A percentile compares a stretch with the other conserved stretches of the same genome.
These are phyloP conservation scores for Phaeomoniella chlamydospora DNA, from an alignment of 2,329 filamentous ascomycete genomes.

Conservation along the genomic window DNA sequence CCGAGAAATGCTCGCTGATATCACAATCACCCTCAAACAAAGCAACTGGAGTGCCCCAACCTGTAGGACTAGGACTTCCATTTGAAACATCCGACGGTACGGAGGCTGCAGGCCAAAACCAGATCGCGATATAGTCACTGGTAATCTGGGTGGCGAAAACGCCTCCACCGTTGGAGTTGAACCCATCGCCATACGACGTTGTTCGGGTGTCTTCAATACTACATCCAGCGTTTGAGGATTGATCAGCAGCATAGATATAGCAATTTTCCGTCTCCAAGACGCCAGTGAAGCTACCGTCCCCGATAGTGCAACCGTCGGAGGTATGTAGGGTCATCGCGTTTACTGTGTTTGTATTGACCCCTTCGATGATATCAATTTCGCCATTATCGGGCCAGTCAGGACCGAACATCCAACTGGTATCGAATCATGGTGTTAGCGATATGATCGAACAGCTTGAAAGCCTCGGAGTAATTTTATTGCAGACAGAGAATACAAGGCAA, in stretches of 20 bases:
- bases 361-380: conserved; percentile 72
- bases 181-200: conserved; percentile 49
- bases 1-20: conserved; percentile 53
- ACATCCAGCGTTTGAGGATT: conserved; percentile 43
- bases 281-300: conserved; percentile 31
- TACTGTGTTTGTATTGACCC: conserved; percentile 47
- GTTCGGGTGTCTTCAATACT: conserved; percentile 35
- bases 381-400: conserved; percentile 52
- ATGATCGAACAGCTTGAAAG: conserved; percentile 2
- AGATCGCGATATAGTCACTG: conserved; percentile 55
- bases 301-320: conserved; percentile 41
- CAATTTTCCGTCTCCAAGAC: conserved; percentile 41
- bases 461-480: background rate
- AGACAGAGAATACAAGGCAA: background rate
- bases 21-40: conserved; percentile 58
- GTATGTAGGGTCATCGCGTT: conserved; percentile 59
- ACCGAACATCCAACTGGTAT: conserved; percentile 40
- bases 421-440: too few species aligned
- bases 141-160: conserved; percentile 71
- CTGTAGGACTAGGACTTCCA: conserved; percentile 46
- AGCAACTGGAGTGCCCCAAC: conserved; percentile 57
- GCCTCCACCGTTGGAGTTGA: conserved; percentile 57
- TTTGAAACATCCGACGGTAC: conserved; percentile 51
- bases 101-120: conserved; percentile 60
- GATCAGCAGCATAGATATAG: conserved; percentile 32